Base-by-base conservation (phyloP, 148 eudicot genomes). In the Silene conica region DNA sequence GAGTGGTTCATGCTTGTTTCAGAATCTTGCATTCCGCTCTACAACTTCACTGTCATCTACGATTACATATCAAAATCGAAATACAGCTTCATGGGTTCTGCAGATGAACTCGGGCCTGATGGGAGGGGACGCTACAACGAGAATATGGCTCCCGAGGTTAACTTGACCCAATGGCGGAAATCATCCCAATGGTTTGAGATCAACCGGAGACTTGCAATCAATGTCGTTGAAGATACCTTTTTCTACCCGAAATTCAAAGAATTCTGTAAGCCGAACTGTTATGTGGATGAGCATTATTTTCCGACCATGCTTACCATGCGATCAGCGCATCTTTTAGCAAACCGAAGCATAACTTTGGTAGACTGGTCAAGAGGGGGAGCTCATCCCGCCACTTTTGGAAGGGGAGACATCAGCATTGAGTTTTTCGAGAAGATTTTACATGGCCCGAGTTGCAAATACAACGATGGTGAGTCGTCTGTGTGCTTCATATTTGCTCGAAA, bases 301-400 rank as follows among this genome's bases (percentile, higher is more conserved):
- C 96, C 96, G 5, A 93, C 98, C 77, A 86, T 93, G 89, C 81
- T 93, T 67, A 86, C 83, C n/a, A 93, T 93, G 70, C 76, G 31
- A 69, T 87, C 96, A 3, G 65, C 87, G 0, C 60, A 68, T 28
- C 82, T 77, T 8, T 55, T 90, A 80, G 91, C 96, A 14, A 93
- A 93, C 76, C 70, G 98, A 71, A 90, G 89, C 80, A 31, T 93
- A 63, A 93, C 98, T 31, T 90, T 85, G 89, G 96, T 91, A n/a
- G 96, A 93, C 76, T 93, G 98, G 98, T 90, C 98, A 6, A 86
- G 92, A 70, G 94, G 98, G 1, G 96, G 96, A 13, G 69, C 96
- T 22, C 98, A 93, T 70, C 98, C 98, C 4, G 93, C 87, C 20
- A 90, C 94, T 3, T 93, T 86, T 50, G 92, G 96, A 12, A 81